Percentiles rank a stretch among this genome's conserved stretches.
Evolutionary conservation across 805 yeast genomes (phyloP).

Genomic region (Cyberlindnera maritima): DNA sequence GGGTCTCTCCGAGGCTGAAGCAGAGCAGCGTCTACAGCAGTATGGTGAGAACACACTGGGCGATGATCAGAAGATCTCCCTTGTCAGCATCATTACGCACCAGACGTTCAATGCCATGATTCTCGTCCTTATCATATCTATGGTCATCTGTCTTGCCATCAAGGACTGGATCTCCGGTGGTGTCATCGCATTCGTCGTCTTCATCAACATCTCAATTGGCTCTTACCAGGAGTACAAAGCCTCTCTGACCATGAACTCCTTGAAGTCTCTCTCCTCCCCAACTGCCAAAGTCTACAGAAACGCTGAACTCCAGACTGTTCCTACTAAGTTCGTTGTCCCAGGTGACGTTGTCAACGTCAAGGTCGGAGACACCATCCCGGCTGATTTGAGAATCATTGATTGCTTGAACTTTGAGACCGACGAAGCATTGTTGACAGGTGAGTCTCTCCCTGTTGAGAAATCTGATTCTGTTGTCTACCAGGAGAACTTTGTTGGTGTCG

Average conservation of each 20-base stretch:
- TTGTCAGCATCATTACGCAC: conserved; percentile 53
- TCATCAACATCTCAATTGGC: conserved; percentile 64
- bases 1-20: conserved; percentile 45
- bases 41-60: conserved; percentile 65
- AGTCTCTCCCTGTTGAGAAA: conserved; percentile 62
- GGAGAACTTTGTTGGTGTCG: conserved; percentile 49
- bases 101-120: conserved; percentile 80
- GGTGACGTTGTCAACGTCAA: conserved; percentile 64
- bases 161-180: conserved; percentile 83
- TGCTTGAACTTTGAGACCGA: conserved; percentile 67
- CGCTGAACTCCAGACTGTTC: conserved; percentile 53
- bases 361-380: conserved; percentile 77
- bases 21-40: conserved; percentile 26
- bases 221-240: conserved; percentile 70
- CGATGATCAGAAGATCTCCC: conserved; percentile 53
- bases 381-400: conserved; percentile 61
- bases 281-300: conserved; percentile 65
- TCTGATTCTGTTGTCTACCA: conserved; percentile 40
- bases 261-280: conserved; percentile 65
- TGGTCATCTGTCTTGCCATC: conserved; percentile 70
- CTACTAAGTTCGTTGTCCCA: conserved; percentile 66
- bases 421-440: conserved; percentile 66
- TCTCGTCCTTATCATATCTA: conserved; percentile 63
- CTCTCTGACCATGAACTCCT: conserved; percentile 75
- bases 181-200: conserved; percentile 67